These are phyloP conservation scores for Hanseniaspora osmophila DNA, from an alignment of 805 yeast species.

Conservation along the genomic window DNA sequence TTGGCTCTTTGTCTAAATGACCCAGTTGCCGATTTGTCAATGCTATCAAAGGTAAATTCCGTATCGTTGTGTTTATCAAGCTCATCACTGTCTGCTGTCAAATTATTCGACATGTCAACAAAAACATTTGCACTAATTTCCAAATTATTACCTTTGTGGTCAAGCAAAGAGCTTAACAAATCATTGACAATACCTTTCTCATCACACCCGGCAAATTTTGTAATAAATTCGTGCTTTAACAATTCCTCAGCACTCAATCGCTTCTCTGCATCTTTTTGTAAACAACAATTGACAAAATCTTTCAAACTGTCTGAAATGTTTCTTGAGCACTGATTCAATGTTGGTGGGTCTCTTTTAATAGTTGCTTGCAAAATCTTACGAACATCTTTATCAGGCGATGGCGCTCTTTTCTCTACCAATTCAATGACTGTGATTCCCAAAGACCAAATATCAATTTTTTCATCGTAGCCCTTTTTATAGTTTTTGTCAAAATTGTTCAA, in stretches of 20 bases:
- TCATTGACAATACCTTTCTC: constrained; percentile 24
- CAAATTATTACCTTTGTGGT: constrained; percentile 3
- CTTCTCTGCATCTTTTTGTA: constrained; percentile 47
- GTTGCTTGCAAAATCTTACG: constrained; percentile 61
- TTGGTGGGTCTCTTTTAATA: constrained; percentile 53
- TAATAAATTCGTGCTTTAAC: constrained; percentile 39
- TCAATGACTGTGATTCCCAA: constrained; percentile 87
- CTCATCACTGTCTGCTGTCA: too few relatives aligned
- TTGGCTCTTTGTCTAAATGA: too few relatives aligned
- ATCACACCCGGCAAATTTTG: constrained; percentile 19
- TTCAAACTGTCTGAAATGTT: constrained; percentile 18
- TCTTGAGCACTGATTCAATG: constrained; percentile 26
- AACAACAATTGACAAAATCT: constrained; percentile 49
- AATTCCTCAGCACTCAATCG: constrained; percentile 52
- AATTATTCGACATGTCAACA: too few relatives aligned
- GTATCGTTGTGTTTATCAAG: too few relatives aligned
- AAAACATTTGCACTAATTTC: too few relatives aligned
- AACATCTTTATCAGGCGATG: constrained; percentile 59
- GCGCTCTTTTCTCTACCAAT: constrained; percentile 70
- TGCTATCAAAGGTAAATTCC: too few relatives aligned
- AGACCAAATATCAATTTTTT: constrained; percentile 91
- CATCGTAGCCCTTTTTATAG: constrained; percentile 50
- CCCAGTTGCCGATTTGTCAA: too few relatives aligned
- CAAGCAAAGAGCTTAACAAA: constrained; percentile 26
- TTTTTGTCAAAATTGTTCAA: constrained; percentile 7